A percentile compares a stretch with the other conserved stretches of the same genome.
These are phyloP conservation scores for Fallopia convolvulus DNA, from an alignment of 148 eudicot genomes.

Conservation along the genomic window DNA sequence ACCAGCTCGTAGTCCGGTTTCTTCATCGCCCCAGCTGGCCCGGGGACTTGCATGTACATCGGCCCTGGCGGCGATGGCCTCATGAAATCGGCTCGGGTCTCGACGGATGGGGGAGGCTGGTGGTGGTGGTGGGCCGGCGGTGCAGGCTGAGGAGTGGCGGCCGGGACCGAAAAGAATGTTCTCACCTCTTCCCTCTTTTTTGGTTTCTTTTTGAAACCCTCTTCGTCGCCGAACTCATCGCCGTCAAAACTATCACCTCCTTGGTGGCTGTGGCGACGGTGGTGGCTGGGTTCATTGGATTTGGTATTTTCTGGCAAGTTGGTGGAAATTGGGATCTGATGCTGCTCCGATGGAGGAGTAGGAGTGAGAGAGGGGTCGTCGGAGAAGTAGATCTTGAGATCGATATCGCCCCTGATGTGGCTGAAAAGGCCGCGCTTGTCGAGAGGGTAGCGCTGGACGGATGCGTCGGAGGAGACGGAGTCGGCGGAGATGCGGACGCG, in stretches of 20 bases:
- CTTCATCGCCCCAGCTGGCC: slow-evolving; percentile 25
- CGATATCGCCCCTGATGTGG: slow-evolving; percentile 75
- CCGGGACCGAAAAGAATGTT: slow-evolving; percentile 59
- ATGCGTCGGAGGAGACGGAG: slow-evolving; percentile 38
- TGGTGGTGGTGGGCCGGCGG: slow-evolving; percentile 11
- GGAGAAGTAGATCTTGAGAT: slow-evolving; percentile 37
- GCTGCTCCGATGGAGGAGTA: not conserved
- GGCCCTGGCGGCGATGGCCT: slow-evolving; percentile 36
- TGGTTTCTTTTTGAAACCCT: slow-evolving; percentile 3
- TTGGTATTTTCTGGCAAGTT: not conserved
- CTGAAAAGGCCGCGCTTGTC: slow-evolving; percentile 78
- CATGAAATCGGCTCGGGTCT: slow-evolving; percentile 41
- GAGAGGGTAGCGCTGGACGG: slow-evolving; percentile 62
- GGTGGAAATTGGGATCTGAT: not conserved
- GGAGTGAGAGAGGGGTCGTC: slow-evolving; percentile 8
- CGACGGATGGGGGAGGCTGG: slow-evolving; percentile 11
- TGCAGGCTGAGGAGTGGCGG: slow-evolving; percentile 9
- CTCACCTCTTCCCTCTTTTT: slow-evolving; percentile 40
- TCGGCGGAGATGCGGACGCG: slow-evolving; percentile 67
- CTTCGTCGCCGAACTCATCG: not conserved
- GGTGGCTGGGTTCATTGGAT: not conserved
- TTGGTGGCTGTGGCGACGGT: not conserved
- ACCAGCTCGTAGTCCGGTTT: slow-evolving; percentile 63
- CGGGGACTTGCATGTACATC: slow-evolving; percentile 71
- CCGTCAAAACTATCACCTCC: slow-evolving; percentile 10